Evolutionary conservation across 2,329 filamentous ascomycete species (phyloP), one percentile per base, ranked within the genome.

Genomic region (Pseudopyrenochaeta lycopersici): DNA sequence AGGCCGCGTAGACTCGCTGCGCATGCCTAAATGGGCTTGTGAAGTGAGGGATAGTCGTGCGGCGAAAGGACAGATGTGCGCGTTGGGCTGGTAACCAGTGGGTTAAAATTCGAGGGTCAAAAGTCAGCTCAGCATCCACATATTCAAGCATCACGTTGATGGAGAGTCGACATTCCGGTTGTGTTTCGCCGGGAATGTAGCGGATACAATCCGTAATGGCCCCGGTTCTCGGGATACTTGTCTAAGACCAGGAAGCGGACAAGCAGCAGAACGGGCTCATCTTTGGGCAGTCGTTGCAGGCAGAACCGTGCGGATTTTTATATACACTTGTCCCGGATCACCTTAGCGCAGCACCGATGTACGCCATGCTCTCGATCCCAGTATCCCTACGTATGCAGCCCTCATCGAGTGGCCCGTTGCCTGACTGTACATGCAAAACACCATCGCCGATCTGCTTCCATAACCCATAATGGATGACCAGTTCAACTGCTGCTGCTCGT

Each of bases 361-460:
- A 48, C 51, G 56, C 48, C 53, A 46, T 49, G 53, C 41, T 48
- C 53, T 64, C 63, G 63, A 65, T 65, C 58, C 58, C 51, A 60
- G 50, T 47, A 45, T 30, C 60, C 52, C 43, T 54, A 52, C 59
- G 50, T 58, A 49, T 58, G 40, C 52, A 47, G 46, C 53, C 49
- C 27, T 61, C 55, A 68, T 68, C 65, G 65, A 56, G 44, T 36
- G 54, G 46, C 45, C 45, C 48, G n/a, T 56, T 41, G 42, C 49
- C 49, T 42, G 55, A 52, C 55, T 50, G 51, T 55, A 54, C 49
- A 46, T 35, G 58, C 51, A 57, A 57, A 63, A 56, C 60, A 65
- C 54, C 63, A 68, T 63, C 61, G 61, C 56, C 61, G 61, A 63
- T 63, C 61, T 39, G 23, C 40, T 30, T 31, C 52, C 45, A 59